Base-by-base conservation (phyloP, 225 moss, liverwort and hornwort genomes). In the Ulota crispa region DNA sequence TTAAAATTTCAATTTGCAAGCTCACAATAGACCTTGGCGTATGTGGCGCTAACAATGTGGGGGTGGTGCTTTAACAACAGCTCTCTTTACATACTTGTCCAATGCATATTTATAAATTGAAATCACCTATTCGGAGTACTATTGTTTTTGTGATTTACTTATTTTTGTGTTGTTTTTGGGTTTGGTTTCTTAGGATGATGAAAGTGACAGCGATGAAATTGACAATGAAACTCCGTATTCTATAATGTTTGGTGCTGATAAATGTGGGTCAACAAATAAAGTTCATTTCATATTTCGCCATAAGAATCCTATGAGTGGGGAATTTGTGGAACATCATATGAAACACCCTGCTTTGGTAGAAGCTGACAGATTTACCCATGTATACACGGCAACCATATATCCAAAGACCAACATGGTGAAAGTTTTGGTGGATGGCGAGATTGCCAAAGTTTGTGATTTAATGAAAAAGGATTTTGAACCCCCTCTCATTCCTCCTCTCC, bases 231-330 rank as follows among this genome's bases (percentile, higher is more conserved):
- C 88, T 3, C 88, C 88, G 11, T 91, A 91, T 61, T 91, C 90
- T 6, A 75, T 91, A 4, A 91, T 91, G 90, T 91, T 91, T 72
- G 90, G 90, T 11, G 86, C 90, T 11, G 90, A 91, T 36, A 88
- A 84, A 69, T 91, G 88, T 54, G 90, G 90, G n/a, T 31, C 86
- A 31, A 91, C 88, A 15, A 91, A 91, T 8, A 91, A 88, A 76
- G 69, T 91, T 1, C 90, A 91, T 27, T 91, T 91, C 5, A 88
- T 91, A 39, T 91, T 88, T 73, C 59, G 80, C 8, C 90, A 88
- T 18, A 86, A 81, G 31, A 86, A 86, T 47, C 86, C 75, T 0
- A 6, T 37, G 0, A 84, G 1, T 31, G 26, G 70, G 7, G 45
- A 72, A 8, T 73, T 59, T 31, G 43, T 78, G 14, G 90, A 91